Conservation (phyloP, 2,329 filamentous ascomycete species). For the Elsinoe australis region DNA sequence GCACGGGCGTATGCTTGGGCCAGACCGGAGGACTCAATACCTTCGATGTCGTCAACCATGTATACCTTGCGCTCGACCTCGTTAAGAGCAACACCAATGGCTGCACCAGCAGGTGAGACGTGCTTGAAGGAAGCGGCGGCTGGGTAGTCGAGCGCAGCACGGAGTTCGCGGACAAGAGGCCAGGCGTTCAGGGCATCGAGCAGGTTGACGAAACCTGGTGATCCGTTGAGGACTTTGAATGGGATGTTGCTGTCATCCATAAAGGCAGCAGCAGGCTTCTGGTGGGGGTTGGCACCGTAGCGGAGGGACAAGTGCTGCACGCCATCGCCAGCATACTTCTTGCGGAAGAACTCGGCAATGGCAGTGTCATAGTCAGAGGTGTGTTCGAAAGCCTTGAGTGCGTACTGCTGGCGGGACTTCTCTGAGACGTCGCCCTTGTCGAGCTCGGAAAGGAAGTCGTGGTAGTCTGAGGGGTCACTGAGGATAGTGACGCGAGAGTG, state of each 20-base stretch:
- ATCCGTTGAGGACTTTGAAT: conserved; percentile 87
- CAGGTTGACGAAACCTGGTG: conserved; percentile 95
- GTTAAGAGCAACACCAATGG: conserved; percentile 80
- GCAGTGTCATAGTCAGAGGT: conserved; percentile 93
- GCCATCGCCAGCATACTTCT: conserved; percentile 84
- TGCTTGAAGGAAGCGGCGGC: conserved; percentile 99
- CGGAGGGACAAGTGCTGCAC: conserved; percentile 76
- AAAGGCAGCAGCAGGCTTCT: conserved; percentile 89
- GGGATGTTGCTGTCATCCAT: conserved; percentile 65
- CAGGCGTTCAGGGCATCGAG: conserved; percentile 94
- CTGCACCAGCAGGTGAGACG: conserved; percentile 91
- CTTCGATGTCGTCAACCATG: conserved; percentile 92
- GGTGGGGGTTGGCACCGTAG: conserved; percentile 95
- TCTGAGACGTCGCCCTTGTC: conserved; percentile 79
- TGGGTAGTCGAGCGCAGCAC: conserved; percentile 74
- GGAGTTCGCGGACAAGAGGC: conserved; percentile 94
- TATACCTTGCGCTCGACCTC: conserved; percentile 92
- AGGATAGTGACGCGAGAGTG: conserved; percentile 92
- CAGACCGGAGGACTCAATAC: conserved; percentile 74
- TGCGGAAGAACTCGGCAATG: conserved; percentile 95
- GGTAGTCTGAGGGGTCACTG: conserved; percentile 87
- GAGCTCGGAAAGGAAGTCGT: conserved; percentile 86
- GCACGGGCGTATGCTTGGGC: conserved; percentile 95
- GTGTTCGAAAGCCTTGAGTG: conserved; percentile 96
- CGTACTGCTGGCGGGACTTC: conserved; percentile 76